phyloP scores from a whole-genome alignment of 192 early-diverging fungal genomes.

The Coemansia sp. region DNA sequence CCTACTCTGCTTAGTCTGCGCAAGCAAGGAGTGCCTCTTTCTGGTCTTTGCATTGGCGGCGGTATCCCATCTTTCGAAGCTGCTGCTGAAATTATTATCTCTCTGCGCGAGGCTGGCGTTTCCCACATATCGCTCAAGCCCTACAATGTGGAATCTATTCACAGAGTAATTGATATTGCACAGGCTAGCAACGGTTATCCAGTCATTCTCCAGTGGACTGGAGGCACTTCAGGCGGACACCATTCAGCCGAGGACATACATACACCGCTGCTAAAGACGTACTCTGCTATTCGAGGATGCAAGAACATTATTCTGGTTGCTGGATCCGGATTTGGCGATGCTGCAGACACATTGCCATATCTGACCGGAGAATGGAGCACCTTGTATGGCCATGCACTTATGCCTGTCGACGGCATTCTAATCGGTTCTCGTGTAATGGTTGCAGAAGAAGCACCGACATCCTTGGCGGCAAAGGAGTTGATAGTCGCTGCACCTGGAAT shows the following conservation, averaged over 20 bases:
- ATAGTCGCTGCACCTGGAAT: constrained; percentile 85
- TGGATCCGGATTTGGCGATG: constrained; percentile 90
- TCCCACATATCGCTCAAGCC: constrained; percentile 84
- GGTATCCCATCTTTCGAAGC: constrained; percentile 89
- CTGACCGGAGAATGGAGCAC: constrained; percentile 90
- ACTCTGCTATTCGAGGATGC: constrained; percentile 66
- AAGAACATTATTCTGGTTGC: constrained; percentile 83
- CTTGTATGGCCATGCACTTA: constrained; percentile 76
- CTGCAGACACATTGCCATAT: constrained; percentile 82
- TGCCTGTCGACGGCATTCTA: constrained; percentile 95
- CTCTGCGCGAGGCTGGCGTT: constrained; percentile 74
- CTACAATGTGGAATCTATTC: constrained; percentile 75
- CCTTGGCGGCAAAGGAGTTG: constrained; percentile 8
- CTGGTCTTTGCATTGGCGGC: constrained; percentile 88
- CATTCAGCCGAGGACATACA: constrained; percentile 96
- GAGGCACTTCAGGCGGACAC: constrained; percentile 93
- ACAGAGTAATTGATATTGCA: constrained; percentile 83
- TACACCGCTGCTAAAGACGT: constrained; percentile 77
- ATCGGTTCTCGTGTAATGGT: constrained; percentile 94
- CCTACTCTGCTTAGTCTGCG: constrained; percentile 79
- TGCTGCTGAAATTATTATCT: constrained; percentile 77
- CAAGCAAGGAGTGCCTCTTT: constrained; percentile 85
- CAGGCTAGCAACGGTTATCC: constrained; percentile 79
- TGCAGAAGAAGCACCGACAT: constrained; percentile 72
- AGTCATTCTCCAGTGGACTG: constrained; percentile 93